Percentiles rank a stretch among this genome's conserved stretches.
These are phyloP conservation scores for Hypholoma fasciculare DNA, from an alignment of 768 basidiomycete genomes.

Conservation along the genomic window DNA sequence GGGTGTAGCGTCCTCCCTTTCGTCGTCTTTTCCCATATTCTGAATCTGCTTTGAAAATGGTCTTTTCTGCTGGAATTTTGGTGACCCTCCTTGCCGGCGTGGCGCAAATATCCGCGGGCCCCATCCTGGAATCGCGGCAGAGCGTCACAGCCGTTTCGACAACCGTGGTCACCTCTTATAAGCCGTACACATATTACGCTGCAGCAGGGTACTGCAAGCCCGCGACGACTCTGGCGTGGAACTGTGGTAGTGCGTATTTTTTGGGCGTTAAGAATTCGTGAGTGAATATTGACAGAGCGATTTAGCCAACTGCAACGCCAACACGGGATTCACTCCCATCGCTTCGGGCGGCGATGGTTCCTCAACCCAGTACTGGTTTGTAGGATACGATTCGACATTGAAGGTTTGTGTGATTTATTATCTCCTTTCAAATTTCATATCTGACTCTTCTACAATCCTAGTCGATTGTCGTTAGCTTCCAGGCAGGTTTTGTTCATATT, in stretches of 20 bases:
- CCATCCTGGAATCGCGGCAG: slow-evolving; percentile 20
- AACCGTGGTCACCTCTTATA: slow-evolving; percentile 40
- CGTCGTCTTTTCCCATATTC: neutral
- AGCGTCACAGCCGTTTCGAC: slow-evolving; percentile 35
- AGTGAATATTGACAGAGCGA: neutral
- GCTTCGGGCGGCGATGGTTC: slow-evolving; percentile 45
- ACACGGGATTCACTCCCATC: slow-evolving; percentile 39
- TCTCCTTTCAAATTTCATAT: neutral
- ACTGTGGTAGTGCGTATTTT: slow-evolving; percentile 39
- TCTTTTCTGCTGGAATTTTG: slow-evolving; percentile 6
- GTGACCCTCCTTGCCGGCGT: slow-evolving; percentile 18
- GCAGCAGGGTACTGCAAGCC: slow-evolving; percentile 48
- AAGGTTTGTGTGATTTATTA: slow-evolving; percentile 15
- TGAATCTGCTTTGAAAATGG: neutral
- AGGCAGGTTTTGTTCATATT: slow-evolving; percentile 10
- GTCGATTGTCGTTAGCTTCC: slow-evolving; percentile 28
- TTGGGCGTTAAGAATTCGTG: too few relatives aligned
- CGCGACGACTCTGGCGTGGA: slow-evolving; percentile 44
- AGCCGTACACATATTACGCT: slow-evolving; percentile 48
- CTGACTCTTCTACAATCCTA: neutral
- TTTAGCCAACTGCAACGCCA: slow-evolving; percentile 40
- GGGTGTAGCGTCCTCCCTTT: neutral
- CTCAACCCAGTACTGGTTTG: slow-evolving; percentile 39
- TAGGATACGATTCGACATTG: slow-evolving; percentile 31
- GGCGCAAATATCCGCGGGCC: slow-evolving; percentile 20